Conservation (phyloP, 257 asterid genomes). For the Lycium ferocissimum region DNA sequence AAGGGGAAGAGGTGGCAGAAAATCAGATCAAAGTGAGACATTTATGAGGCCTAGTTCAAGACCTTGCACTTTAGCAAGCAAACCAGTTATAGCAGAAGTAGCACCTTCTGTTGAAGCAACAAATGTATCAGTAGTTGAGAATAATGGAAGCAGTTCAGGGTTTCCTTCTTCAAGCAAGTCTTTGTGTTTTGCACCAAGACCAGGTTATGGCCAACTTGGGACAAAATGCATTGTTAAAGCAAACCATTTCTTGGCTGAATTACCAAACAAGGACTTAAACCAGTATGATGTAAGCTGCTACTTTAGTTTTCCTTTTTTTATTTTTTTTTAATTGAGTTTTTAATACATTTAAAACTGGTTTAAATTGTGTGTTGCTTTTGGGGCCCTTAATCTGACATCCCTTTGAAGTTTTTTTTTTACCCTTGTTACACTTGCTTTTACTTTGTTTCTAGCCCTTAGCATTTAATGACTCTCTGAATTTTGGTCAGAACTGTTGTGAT, state of each 20-base stretch:
- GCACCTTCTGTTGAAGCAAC: neutral
- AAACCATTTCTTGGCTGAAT: conserved; percentile 91
- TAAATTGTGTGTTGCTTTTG: conserved; percentile 36
- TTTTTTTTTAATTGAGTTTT: neutral
- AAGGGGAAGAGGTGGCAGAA: conserved; percentile 82
- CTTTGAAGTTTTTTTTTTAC: conserved; percentile 40
- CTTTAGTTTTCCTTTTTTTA: no score
- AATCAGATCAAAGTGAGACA: conserved; percentile 80
- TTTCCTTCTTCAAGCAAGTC: conserved; percentile 84
- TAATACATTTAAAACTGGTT: neutral
- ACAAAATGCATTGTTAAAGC: conserved; percentile 96
- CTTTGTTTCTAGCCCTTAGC: conserved; percentile 43
- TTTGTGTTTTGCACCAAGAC: conserved; percentile 77
- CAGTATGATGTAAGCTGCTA: conserved; percentile 89
- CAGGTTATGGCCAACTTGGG: conserved; percentile 94
- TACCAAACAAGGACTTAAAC: conserved; percentile 92
- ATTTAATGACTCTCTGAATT: conserved; percentile 49
- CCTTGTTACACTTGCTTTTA: conserved; percentile 42
- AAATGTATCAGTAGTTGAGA: conserved; percentile 17
- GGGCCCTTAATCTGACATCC: conserved; percentile 62
- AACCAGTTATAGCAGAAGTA: conserved; percentile 41
- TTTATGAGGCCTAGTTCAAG: conserved; percentile 85
- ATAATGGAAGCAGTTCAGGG: conserved; percentile 30
- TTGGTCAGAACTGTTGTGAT: conserved; percentile 44
- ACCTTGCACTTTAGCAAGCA: conserved; percentile 78